These are phyloP conservation scores for Mycena crocata DNA, from an alignment of 768 basidiomycete species.

Conservation along the genomic window DNA sequence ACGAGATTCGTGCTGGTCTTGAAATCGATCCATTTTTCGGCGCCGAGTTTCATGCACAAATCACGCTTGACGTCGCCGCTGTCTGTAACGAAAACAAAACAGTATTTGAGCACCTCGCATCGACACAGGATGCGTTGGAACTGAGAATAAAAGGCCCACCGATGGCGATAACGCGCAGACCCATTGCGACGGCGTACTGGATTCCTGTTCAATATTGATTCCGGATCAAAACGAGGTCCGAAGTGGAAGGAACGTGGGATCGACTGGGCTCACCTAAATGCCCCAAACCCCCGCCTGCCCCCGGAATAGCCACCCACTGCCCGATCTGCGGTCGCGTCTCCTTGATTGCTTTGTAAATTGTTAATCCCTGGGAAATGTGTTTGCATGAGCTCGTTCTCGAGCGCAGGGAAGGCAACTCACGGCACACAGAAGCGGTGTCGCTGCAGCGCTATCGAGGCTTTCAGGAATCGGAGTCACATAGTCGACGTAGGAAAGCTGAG, in stretches of 20 bases:
- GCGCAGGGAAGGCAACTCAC: conserved; percentile 45
- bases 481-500: conserved; percentile 69
- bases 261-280: conserved; percentile 66
- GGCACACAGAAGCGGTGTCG: conserved; percentile 80
- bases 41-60: conserved; percentile 61
- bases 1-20: conserved; percentile 69
- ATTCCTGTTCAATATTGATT: conserved; percentile 59
- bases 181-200: conserved; percentile 85
- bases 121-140: too few relatives aligned
- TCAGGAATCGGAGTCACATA: conserved; percentile 86
- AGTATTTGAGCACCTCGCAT: too few relatives aligned
- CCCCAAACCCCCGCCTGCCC: conserved; percentile 84
- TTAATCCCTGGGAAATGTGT: conserved; percentile 66
- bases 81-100: conserved; percentile 64
- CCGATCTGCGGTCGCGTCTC: conserved; percentile 67
- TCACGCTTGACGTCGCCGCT: conserved; percentile 77
- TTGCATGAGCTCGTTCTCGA: not conserved
- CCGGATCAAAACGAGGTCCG: too few relatives aligned
- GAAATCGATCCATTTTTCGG: conserved; percentile 87
- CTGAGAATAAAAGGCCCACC: too few relatives aligned
- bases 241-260: not conserved
- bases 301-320: conserved; percentile 77
- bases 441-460: conserved; percentile 66
- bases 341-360: conserved; percentile 86
- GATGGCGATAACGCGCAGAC: conserved; percentile 71